These are phyloP conservation scores for Dioszegia hungarica DNA, from an alignment of 768 basidiomycete genomes.

Conservation along the genomic window DNA sequence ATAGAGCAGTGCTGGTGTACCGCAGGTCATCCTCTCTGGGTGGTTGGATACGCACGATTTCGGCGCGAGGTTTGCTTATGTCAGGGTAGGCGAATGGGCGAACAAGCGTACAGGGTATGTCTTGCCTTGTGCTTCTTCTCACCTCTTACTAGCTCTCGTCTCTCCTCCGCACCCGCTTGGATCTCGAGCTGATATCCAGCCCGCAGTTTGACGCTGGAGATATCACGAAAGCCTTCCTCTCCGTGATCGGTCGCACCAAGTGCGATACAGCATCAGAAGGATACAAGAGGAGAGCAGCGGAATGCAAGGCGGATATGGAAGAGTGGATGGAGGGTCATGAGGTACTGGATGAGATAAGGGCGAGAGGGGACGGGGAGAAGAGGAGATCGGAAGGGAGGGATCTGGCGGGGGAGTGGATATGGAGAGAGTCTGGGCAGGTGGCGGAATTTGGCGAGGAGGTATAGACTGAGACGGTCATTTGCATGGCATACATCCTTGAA, in stretches of 20 bases:
- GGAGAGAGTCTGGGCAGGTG: too few species aligned
- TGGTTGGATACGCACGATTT: constrained; percentile 25
- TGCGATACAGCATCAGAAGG: not conserved
- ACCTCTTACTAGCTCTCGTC: too few species aligned
- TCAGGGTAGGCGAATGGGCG: constrained; percentile 16
- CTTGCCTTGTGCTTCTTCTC: too few species aligned
- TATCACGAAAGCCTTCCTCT: not conserved
- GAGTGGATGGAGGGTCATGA: not conserved
- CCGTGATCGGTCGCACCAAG: not conserved
- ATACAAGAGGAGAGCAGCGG: not conserved
- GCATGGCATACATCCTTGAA: too few species aligned
- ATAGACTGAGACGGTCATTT: too few species aligned
- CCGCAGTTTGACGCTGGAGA: not conserved
- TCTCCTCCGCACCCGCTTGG: too few species aligned
- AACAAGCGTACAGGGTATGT: constrained; percentile 15
- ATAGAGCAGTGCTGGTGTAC: constrained; percentile 10
- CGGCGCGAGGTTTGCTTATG: constrained; percentile 6
- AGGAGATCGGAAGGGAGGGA: not conserved
- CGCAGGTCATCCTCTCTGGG: constrained; percentile 16
- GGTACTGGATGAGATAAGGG: not conserved
- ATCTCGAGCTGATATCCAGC: not conserved
- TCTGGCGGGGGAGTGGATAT: constrained; percentile 2
- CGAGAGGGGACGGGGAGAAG: not conserved
- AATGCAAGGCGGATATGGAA: not conserved
- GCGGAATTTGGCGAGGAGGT: too few species aligned